These are phyloP conservation scores for Nannochloris sp. DNA, from an alignment of 139 green algal species.

Conservation along the genomic window DNA sequence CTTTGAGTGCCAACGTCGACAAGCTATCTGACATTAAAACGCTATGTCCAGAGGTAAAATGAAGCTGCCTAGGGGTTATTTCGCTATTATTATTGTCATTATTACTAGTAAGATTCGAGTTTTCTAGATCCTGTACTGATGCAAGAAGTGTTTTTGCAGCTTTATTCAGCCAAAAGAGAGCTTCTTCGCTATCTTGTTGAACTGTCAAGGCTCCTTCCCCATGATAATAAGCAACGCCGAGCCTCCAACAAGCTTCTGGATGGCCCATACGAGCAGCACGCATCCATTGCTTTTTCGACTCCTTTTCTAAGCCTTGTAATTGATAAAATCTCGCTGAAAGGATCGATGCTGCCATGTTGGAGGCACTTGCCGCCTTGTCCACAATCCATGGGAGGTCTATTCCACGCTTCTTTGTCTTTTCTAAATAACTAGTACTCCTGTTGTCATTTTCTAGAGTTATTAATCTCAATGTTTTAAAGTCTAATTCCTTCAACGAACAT, in stretches of 20 bases:
- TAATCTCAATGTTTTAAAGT: background rate
- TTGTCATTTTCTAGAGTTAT: background rate
- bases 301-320: background rate
- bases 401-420: background rate
- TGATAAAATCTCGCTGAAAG: too few relatives aligned
- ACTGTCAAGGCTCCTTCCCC: background rate
- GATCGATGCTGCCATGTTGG: background rate
- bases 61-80: background rate
- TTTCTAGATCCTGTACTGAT: background rate
- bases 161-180: background rate
- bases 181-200: conserved; percentile 3
- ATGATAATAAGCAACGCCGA: background rate
- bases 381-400: background rate
- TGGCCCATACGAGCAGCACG: background rate
- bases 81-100: background rate
- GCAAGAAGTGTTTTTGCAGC: background rate
- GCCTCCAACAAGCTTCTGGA: background rate
- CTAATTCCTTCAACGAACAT: background rate
- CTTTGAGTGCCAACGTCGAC: background rate
- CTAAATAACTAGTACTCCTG: background rate
- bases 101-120: background rate
- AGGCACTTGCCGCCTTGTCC: background rate
- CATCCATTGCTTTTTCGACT: background rate
- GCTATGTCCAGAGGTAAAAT: background rate
- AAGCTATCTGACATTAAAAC: too few relatives aligned